Evolutionary conservation across 2,329 filamentous ascomycete genomes (phyloP).

Genomic region (Ophiostoma tasmaniense): DNA sequence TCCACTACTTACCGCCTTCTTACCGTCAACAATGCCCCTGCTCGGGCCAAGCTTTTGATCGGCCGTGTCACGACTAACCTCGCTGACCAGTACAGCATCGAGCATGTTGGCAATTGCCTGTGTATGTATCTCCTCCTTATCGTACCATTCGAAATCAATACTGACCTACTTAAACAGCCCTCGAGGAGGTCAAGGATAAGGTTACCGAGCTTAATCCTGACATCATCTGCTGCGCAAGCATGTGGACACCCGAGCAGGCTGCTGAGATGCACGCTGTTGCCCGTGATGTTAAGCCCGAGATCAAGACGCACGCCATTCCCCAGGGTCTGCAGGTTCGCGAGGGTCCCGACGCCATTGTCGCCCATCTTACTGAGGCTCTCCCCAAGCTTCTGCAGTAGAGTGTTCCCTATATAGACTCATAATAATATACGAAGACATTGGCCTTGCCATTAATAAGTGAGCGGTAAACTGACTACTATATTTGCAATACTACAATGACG

Average conservation of each 20-base stretch:
- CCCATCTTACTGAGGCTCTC: slow-evolving; percentile 38
- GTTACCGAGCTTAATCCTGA: slow-evolving; percentile 24
- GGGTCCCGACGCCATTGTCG: slow-evolving; percentile 48
- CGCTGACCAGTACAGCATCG: slow-evolving; percentile 55
- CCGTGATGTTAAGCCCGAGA: slow-evolving; percentile 34
- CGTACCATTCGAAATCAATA: background rate
- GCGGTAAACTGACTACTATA: background rate
- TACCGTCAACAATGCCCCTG: slow-evolving; percentile 60
- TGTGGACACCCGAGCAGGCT: slow-evolving; percentile 41
- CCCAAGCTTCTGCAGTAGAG: background rate
- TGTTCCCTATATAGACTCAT: no score
- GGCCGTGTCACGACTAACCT: slow-evolving; percentile 53
- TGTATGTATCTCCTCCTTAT: slow-evolving; percentile 34
- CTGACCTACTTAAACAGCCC: slow-evolving; percentile 29
- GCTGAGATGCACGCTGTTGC: slow-evolving; percentile 38
- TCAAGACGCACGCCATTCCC: slow-evolving; percentile 45
- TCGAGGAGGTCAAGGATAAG: slow-evolving; percentile 43
- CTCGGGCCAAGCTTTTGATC: slow-evolving; percentile 54
- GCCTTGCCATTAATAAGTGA: no score
- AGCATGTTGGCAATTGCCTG: slow-evolving; percentile 53
- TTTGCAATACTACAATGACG: no score
- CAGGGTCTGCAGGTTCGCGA: slow-evolving; percentile 44
- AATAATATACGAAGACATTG: no score
- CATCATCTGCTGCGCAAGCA: slow-evolving; percentile 48
- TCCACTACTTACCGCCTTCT: slow-evolving; percentile 43